Evolutionary conservation across 208 protist species (phyloP).

Genomic region (Naegleria lovaniensis): DNA sequence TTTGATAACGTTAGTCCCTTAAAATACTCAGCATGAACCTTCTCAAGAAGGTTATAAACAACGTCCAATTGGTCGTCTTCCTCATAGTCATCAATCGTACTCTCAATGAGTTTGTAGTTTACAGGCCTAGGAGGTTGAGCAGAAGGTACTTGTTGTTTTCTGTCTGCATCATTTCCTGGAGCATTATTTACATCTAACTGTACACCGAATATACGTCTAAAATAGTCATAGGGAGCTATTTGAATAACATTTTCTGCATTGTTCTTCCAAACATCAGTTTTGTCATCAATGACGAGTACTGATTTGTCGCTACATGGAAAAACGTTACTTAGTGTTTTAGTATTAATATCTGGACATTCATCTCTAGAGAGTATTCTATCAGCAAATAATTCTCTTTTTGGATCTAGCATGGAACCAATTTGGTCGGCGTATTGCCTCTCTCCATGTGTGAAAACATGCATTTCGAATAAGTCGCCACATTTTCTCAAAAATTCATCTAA

Average conservation of each 20-base stretch:
- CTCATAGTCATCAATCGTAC: not conserved
- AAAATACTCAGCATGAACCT: not conserved
- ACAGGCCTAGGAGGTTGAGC: not conserved
- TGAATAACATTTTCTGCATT: not conserved
- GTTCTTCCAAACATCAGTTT: not conserved
- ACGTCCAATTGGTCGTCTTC: not conserved
- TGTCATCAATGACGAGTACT: not conserved
- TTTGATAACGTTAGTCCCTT: not conserved
- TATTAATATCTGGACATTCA: not conserved
- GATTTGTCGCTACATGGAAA: not conserved
- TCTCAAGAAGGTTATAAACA: not conserved
- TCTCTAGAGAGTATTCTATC: not conserved
- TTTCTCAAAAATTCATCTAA: constrained; percentile 42
- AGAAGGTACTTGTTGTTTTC: not conserved
- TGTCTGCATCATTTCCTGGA: not conserved
- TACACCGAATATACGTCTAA: not conserved
- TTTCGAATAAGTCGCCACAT: constrained; percentile 42
- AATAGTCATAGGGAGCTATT: not conserved
- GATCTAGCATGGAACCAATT: not conserved
- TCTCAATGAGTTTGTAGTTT: not conserved
- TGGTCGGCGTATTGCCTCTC: constrained; percentile 47
- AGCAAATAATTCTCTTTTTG: not conserved
- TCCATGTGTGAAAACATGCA: constrained; percentile 60
- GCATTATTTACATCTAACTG: not conserved
- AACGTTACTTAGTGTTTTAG: not conserved